Conservation (phyloP, 73 alveolate genomes). For the Tetrahymena thermophila region DNA sequence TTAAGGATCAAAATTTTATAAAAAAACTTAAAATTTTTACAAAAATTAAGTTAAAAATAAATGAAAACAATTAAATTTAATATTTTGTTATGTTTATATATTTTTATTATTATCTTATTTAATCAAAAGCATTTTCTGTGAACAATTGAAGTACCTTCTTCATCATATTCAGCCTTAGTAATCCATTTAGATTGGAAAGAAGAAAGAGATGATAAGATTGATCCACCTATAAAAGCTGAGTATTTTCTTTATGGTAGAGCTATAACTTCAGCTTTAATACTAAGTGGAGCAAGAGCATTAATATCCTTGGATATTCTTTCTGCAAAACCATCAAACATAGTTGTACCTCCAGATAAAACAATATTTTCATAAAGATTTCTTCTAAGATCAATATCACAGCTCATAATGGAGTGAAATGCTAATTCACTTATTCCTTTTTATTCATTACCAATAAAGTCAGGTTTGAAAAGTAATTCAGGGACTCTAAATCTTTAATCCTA, state of each 20-base stretch:
- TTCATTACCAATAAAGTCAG: conserved; percentile 59
- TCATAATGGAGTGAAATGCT: conserved; percentile 69
- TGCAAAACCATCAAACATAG: conserved; percentile 77
- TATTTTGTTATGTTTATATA: background rate
- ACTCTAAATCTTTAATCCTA: conserved; percentile 57
- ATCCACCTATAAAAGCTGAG: conserved; percentile 97
- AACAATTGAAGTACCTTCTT: conserved; percentile 91
- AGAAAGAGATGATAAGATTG: conserved; percentile 80
- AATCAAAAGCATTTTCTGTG: conserved; percentile 86
- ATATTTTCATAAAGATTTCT: conserved; percentile 72
- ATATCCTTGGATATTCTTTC: conserved; percentile 82
- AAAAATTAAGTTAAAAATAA: too few species aligned
- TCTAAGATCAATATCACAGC: conserved; percentile 78
- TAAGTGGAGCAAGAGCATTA: conserved; percentile 68
- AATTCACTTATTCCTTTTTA: conserved; percentile 65
- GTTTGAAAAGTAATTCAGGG: conserved; percentile 85
- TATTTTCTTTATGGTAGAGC: conserved; percentile 95
- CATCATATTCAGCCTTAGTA: conserved; percentile 94
- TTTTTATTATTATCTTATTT: background rate
- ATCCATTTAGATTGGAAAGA: conserved; percentile 95
- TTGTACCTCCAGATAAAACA: conserved; percentile 82
- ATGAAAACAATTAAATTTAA: background rate
- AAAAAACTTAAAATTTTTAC: too few species aligned
- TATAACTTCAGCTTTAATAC: conserved; percentile 73
- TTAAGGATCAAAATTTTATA: too few species aligned